A percentile compares a stretch with the other conserved stretches of the same genome.
These are phyloP conservation scores for Strobilomyces echinocephalus DNA, from an alignment of 768 basidiomycete species.

Conservation along the genomic window DNA sequence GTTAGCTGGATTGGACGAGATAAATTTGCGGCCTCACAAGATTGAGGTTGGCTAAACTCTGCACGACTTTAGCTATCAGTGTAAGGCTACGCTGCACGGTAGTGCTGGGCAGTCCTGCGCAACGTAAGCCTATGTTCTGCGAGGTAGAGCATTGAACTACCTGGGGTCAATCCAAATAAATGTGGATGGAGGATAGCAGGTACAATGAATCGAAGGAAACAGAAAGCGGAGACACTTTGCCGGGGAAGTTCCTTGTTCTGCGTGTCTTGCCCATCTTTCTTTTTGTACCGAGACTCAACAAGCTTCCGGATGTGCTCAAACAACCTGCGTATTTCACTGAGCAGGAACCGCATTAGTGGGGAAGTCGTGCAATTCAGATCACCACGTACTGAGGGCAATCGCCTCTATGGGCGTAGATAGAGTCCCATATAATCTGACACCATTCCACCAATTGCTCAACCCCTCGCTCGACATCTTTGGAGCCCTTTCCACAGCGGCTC, in stretches of 20 bases:
- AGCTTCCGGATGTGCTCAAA: conserved; percentile 67
- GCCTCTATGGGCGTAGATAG: conserved; percentile 67
- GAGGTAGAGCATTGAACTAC: conserved; percentile 34
- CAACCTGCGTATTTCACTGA: conserved; percentile 67
- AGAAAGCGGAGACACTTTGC: conserved; percentile 86
- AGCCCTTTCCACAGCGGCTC: conserved; percentile 53
- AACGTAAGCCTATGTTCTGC: conserved; percentile 9
- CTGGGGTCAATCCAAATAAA: conserved; percentile 72
- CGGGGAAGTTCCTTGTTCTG: conserved; percentile 56
- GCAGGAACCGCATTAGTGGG: conserved; percentile 1
- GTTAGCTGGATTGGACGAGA: conserved; percentile 2
- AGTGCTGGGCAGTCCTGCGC: conserved; percentile 57
- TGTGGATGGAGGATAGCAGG: conserved; percentile 89
- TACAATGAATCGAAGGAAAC: conserved; percentile 85
- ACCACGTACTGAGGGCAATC: conserved; percentile 70
- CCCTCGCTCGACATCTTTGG: conserved; percentile 61
- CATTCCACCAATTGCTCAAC: conserved; percentile 68
- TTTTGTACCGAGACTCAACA: conserved; percentile 62
- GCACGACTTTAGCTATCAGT: conserved; percentile 82
- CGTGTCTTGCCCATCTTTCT: conserved; percentile 37
- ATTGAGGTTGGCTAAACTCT: conserved; percentile 84
- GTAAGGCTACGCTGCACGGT: conserved; percentile 77
- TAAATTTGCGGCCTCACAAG: conserved; percentile 40
- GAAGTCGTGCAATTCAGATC: conserved; percentile 3
- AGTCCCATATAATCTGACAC: conserved; percentile 77